Evolutionary conservation across 805 yeast genomes (phyloP).

Genomic region (Lachancea meyersii): DNA sequence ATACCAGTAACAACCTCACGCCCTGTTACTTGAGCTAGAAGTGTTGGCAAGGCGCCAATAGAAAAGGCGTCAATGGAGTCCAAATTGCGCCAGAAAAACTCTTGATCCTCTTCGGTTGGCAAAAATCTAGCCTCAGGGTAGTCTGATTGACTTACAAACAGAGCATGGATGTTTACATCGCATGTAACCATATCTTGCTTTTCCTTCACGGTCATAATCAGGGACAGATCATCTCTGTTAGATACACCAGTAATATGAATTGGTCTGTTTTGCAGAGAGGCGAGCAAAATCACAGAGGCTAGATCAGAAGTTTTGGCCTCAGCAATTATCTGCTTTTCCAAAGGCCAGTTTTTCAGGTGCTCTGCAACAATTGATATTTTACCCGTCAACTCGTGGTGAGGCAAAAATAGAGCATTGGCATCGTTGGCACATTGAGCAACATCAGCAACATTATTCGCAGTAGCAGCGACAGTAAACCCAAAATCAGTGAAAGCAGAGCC

Average conservation of each 20-base stretch:
- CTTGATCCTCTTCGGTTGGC: conserved; percentile 78
- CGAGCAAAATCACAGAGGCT: conserved; percentile 86
- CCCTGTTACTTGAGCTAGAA: conserved; percentile 60
- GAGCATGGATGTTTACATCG: conserved; percentile 76
- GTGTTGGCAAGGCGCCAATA: conserved; percentile 71
- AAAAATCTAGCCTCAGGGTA: conserved; percentile 65
- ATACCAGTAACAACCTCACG: conserved; percentile 59
- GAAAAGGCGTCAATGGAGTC: conserved; percentile 78
- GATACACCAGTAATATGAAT: conserved; percentile 87
- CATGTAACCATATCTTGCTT: conserved; percentile 80
- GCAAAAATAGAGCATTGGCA: conserved; percentile 77
- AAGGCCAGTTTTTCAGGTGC: conserved; percentile 81
- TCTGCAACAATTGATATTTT: conserved; percentile 74
- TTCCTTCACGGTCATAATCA: conserved; percentile 78
- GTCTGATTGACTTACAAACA: conserved; percentile 68
- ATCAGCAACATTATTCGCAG: conserved; percentile 57
- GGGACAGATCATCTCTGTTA: conserved; percentile 70
- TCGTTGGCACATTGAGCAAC: conserved; percentile 54
- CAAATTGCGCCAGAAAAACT: conserved; percentile 72
- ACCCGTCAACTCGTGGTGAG: conserved; percentile 65
- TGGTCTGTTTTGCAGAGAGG: conserved; percentile 76
- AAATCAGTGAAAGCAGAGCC: conserved; percentile 72
- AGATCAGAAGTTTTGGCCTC: conserved; percentile 89
- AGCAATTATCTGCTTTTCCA: conserved; percentile 74
- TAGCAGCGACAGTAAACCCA: conserved; percentile 77